Percentiles rank a stretch among this genome's conserved stretches.
phyloP scores from a whole-genome alignment of 2,329 filamentous ascomycete species.

The Colletotrichum sp. region DNA sequence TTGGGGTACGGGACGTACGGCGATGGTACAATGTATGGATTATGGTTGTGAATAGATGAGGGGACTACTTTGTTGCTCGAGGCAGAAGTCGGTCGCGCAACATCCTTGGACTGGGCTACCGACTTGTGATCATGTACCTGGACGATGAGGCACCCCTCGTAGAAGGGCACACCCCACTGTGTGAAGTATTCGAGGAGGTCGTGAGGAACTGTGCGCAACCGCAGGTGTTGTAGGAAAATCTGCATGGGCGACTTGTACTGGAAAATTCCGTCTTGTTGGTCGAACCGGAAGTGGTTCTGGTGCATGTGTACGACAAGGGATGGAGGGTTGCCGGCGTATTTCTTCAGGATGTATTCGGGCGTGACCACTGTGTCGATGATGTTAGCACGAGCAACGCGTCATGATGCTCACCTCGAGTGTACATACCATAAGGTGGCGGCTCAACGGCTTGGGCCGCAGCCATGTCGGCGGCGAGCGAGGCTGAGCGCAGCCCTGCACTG shows the following conservation, averaged over 20 bases:
- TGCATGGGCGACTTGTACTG: conserved; percentile 92
- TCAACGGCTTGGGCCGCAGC: conserved; percentile 40
- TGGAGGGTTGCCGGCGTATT: conserved; percentile 75
- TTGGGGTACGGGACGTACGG: conserved; percentile 79
- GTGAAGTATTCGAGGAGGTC: conserved; percentile 84
- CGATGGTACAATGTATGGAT: conserved; percentile 87
- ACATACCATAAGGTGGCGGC: conserved; percentile 59
- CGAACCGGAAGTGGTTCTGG: conserved; percentile 86
- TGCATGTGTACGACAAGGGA: conserved; percentile 89
- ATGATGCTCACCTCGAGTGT: neutral
- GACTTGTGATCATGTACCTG: conserved; percentile 90
- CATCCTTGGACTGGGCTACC: conserved; percentile 63
- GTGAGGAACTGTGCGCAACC: conserved; percentile 80
- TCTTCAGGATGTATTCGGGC: conserved; percentile 80
- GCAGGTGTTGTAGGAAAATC: conserved; percentile 78
- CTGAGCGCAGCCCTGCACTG: conserved; percentile 54
- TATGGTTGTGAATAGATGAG: conserved; percentile 93
- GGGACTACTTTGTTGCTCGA: conserved; percentile 66
- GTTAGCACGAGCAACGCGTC: neutral
- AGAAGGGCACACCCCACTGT: conserved; percentile 77
- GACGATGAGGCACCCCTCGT: conserved; percentile 94
- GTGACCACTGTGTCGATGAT: conserved; percentile 64
- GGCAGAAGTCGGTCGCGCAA: conserved; percentile 55
- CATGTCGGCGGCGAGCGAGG: conserved; percentile 51
- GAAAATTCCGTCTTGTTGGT: conserved; percentile 92